Conservation (phyloP, 176 grass and related monocot genomes). For the Neostapfia colusana region DNA sequence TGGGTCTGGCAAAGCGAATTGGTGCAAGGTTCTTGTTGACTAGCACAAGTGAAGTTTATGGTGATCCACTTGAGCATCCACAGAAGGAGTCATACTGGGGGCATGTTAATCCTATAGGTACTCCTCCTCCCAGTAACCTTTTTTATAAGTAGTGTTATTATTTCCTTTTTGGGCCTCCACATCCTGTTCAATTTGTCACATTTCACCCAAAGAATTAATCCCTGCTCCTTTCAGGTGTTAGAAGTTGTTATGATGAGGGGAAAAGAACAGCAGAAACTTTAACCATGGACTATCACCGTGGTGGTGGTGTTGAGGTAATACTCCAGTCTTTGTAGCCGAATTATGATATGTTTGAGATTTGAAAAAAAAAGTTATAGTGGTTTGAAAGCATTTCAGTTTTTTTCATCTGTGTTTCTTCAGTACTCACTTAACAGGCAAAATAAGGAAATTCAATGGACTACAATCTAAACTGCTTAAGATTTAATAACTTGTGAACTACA, state of each 20-base stretch:
- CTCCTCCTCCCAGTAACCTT: neutral
- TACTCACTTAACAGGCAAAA: slow-evolving; percentile 3
- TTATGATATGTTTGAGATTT: slow-evolving; percentile 7
- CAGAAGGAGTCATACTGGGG: slow-evolving; percentile 94
- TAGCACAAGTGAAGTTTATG: slow-evolving; percentile 92
- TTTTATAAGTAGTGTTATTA: neutral
- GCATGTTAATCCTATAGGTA: slow-evolving; percentile 97
- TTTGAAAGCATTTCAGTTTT: neutral
- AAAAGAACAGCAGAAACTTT: slow-evolving; percentile 87
- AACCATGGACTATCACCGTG: slow-evolving; percentile 80
- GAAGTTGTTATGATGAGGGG: slow-evolving; percentile 87
- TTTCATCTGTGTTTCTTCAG: neutral
- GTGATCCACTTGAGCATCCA: slow-evolving; percentile 93
- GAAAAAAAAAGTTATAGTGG: neutral
- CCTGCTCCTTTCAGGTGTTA: slow-evolving; percentile 53
- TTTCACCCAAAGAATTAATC: slow-evolving; percentile 18
- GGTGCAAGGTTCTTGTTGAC: slow-evolving; percentile 92
- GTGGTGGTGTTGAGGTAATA: slow-evolving; percentile 69
- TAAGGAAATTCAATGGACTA: slow-evolving; percentile 4
- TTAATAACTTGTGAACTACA: neutral
- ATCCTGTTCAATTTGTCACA: neutral
- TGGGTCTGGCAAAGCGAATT: slow-evolving; percentile 88
- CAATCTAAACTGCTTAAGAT: neutral
- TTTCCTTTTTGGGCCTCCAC: neutral
- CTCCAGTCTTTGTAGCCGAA: neutral